Evolutionary conservation across 2,329 filamentous ascomycete genomes (phyloP).

Genomic region (Botrytis cinerea): DNA sequence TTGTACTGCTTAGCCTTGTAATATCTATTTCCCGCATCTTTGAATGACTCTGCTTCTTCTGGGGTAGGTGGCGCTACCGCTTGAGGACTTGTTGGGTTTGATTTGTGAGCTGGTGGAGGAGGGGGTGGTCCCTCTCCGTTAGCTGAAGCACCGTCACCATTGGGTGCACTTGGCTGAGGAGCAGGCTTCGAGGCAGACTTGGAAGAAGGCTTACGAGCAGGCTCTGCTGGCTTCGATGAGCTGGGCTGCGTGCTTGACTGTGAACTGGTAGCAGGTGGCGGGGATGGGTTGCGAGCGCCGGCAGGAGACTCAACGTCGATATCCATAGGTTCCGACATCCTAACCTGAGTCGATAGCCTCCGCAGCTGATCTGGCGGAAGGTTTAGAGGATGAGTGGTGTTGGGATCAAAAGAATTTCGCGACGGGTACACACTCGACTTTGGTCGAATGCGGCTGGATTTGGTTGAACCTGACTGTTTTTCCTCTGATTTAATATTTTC

Average conservation of each 20-base stretch:
- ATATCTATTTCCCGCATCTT: slow-evolving; percentile 90
- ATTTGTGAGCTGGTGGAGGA: slow-evolving; percentile 71
- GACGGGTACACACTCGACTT: slow-evolving; percentile 36
- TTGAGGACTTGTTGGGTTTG: slow-evolving; percentile 60
- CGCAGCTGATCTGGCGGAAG: slow-evolving; percentile 86
- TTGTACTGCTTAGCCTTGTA: slow-evolving; percentile 93
- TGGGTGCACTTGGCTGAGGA: slow-evolving; percentile 49
- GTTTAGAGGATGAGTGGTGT: slow-evolving; percentile 80
- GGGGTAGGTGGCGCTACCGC: slow-evolving; percentile 45
- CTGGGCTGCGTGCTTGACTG: slow-evolving; percentile 18
- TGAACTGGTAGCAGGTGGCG: slow-evolving; percentile 49
- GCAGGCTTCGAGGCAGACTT: slow-evolving; percentile 10
- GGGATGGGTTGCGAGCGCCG: slow-evolving; percentile 51
- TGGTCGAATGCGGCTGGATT: slow-evolving; percentile 37
- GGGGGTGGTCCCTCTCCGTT: slow-evolving; percentile 49
- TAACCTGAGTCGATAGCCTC: slow-evolving; percentile 68
- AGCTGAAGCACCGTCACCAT: slow-evolving; percentile 40
- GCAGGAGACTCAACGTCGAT: slow-evolving; percentile 64
- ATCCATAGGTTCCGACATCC: slow-evolving; percentile 63
- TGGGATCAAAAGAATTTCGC: slow-evolving; percentile 56
- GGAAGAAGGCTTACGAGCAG: slow-evolving; percentile 44
- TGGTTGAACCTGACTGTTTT: slow-evolving; percentile 35
- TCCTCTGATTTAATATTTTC: slow-evolving; percentile 33
- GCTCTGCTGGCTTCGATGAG: slow-evolving; percentile 40
- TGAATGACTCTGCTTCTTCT: slow-evolving; percentile 88